Evolutionary conservation across 75 land plant genomes (phyloP).

Genomic region (Cryptomeria japonica): DNA sequence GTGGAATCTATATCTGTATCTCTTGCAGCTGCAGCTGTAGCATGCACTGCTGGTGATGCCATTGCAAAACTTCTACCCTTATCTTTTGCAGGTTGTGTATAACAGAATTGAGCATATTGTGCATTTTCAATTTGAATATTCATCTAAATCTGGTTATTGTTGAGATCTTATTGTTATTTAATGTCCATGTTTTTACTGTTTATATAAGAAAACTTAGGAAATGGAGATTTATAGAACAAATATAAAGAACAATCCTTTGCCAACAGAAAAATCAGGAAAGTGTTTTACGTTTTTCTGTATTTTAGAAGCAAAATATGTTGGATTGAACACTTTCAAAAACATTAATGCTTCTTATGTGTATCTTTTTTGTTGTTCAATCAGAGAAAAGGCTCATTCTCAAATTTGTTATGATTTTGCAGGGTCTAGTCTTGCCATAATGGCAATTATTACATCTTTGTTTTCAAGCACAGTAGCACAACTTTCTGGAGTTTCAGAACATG

Average conservation of each 20-base stretch:
- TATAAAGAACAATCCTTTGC: not conserved
- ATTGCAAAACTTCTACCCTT: constrained; percentile 38
- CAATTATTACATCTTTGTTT: constrained; percentile 40
- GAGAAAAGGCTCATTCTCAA: not conserved
- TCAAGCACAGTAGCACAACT: constrained; percentile 26
- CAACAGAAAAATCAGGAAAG: not conserved
- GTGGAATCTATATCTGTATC: constrained; percentile 37
- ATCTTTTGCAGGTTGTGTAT: constrained; percentile 33
- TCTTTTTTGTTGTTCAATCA: not conserved
- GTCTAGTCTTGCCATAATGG: constrained; percentile 47
- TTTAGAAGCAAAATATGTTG: not conserved
- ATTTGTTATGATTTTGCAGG: constrained; percentile 24
- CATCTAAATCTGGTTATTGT: not conserved
- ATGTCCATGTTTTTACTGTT: not conserved
- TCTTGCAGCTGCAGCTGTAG: constrained; percentile 41
- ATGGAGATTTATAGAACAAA: not conserved
- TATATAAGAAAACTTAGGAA: not conserved
- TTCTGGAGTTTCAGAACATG: not conserved
- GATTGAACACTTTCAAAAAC: not conserved
- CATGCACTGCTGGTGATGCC: constrained; percentile 35
- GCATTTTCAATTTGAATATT: constrained; percentile 1
- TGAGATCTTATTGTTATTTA: not conserved
- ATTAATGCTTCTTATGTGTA: not conserved
- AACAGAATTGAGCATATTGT: not conserved
- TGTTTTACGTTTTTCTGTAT: not conserved